Conservation (phyloP, 768 basidiomycete genomes). For the Phanerochaete carnosa region DNA sequence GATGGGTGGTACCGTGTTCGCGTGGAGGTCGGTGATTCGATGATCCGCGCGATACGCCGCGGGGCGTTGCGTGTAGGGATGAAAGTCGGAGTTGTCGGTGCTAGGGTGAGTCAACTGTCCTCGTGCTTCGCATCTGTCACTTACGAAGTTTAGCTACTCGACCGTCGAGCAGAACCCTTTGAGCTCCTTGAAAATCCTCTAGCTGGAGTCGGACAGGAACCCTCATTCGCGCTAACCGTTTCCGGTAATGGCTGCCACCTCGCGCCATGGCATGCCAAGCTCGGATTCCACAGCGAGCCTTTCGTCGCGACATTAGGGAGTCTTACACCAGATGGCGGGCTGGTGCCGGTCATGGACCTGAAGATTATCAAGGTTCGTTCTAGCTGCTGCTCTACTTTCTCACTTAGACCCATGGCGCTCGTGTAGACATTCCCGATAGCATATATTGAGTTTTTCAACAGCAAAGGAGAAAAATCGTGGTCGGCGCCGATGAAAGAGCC, state of each 20-base stretch:
- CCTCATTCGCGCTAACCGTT: slow-evolving; percentile 49
- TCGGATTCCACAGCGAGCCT: slow-evolving; percentile 70
- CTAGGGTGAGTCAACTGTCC: slow-evolving; percentile 47
- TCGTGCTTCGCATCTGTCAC: not conserved
- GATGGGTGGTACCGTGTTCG: slow-evolving; percentile 96
- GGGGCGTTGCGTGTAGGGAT: slow-evolving; percentile 72
- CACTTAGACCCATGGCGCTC: not conserved
- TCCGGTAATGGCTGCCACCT: slow-evolving; percentile 85
- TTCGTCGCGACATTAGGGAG: slow-evolving; percentile 77
- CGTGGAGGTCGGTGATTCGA: slow-evolving; percentile 68
- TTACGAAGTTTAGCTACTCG: slow-evolving; percentile 47
- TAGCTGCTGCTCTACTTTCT: not conserved
- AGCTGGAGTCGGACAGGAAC: not conserved
- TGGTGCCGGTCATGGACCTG: slow-evolving; percentile 71
- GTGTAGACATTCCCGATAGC: slow-evolving; percentile 68
- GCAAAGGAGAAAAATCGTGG: slow-evolving; percentile 50
- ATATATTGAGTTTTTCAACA: slow-evolving; percentile 66
- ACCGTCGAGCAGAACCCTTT: slow-evolving; percentile 69
- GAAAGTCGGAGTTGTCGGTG: slow-evolving; percentile 80
- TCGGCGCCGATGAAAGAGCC: slow-evolving; percentile 53
- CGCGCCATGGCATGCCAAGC: slow-evolving; percentile 82
- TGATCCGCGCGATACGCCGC: slow-evolving; percentile 64
- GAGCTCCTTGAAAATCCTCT: slow-evolving; percentile 63
- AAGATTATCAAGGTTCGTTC: slow-evolving; percentile 59
- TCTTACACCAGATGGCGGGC: slow-evolving; percentile 79